phyloP scores from a whole-genome alignment of 164 flowering plant genomes.

The Vitis labrusca region DNA sequence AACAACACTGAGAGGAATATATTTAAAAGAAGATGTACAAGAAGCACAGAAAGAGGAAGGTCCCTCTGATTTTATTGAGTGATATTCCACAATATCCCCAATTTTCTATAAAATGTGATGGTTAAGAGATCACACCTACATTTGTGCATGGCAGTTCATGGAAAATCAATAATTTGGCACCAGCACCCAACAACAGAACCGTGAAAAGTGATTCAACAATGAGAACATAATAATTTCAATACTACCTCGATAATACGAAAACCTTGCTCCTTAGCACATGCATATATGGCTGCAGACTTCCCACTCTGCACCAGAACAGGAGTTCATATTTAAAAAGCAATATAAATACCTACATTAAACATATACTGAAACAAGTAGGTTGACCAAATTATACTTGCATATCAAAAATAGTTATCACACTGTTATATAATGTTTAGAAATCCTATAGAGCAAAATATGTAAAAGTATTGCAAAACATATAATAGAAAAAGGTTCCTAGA shows the following conservation, averaged over 20 bases:
- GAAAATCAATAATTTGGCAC: not conserved
- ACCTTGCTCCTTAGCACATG: slow-evolving; percentile 94
- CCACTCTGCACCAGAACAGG: slow-evolving; percentile 74
- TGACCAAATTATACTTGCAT: no score
- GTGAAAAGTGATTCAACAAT: not conserved
- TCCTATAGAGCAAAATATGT: no score
- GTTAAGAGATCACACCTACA: not conserved
- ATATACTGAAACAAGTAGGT: no score
- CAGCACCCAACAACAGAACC: not conserved
- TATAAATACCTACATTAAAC: not conserved
- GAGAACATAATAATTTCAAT: not conserved
- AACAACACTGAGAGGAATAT: no score
- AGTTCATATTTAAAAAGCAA: not conserved
- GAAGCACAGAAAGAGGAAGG: no score
- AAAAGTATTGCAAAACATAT: no score
- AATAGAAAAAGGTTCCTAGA: no score
- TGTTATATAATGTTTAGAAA: no score
- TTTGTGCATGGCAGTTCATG: not conserved
- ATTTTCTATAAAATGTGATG: not conserved
- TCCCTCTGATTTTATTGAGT: no score
- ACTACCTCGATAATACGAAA: slow-evolving; percentile 90
- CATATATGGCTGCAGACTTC: slow-evolving; percentile 95
- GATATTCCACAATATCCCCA: no score
- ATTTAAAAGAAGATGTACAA: no score
- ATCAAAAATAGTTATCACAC: no score